These are phyloP conservation scores for Tolypocladium paradoxum DNA, from an alignment of 2,329 filamentous ascomycete genomes.

Conservation along the genomic window DNA sequence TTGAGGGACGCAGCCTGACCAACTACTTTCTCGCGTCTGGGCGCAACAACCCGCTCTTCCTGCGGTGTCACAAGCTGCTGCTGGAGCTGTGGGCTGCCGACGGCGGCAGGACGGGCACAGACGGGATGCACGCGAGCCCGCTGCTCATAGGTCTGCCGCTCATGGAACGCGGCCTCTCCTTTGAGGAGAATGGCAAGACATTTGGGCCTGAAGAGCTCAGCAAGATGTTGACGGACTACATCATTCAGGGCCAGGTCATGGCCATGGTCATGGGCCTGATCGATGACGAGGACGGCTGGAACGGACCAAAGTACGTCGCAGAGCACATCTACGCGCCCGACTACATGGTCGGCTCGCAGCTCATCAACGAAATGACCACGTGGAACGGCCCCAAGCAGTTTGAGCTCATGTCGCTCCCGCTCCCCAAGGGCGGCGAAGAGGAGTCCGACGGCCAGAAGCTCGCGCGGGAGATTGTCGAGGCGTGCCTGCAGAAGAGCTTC, in stretches of 20 bases:
- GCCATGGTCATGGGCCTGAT: constrained; percentile 39
- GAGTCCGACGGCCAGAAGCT: constrained; percentile 29
- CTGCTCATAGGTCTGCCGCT: constrained; percentile 34
- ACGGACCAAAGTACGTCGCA: constrained; percentile 39
- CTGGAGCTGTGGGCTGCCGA: constrained; percentile 37
- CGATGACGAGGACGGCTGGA: constrained; percentile 38
- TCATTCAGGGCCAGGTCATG: constrained; percentile 44
- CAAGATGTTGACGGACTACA: constrained; percentile 42
- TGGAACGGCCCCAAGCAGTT: constrained; percentile 41
- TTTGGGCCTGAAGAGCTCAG: constrained; percentile 27
- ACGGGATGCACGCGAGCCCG: constrained; percentile 37
- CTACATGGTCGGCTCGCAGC: constrained; percentile 37
- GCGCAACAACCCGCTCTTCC: constrained; percentile 34
- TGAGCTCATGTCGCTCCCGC: constrained; percentile 30
- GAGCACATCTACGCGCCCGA: constrained; percentile 39
- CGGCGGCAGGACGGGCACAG: constrained; percentile 34
- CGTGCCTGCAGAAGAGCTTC: constrained; percentile 37
- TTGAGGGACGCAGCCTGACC: constrained; percentile 23
- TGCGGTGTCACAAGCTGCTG: constrained; percentile 34
- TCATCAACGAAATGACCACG: constrained; percentile 39
- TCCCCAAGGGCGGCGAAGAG: constrained; percentile 23
- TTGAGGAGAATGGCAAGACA: constrained; percentile 13
- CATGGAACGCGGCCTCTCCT: constrained; percentile 14
- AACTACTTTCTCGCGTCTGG: constrained; percentile 37
- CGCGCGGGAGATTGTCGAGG: constrained; percentile 40